Percentiles rank a stretch among this genome's conserved stretches.
Conservation (phyloP, 495 filamentous ascomycete genomes). For the Xylaria telfairii region DNA sequence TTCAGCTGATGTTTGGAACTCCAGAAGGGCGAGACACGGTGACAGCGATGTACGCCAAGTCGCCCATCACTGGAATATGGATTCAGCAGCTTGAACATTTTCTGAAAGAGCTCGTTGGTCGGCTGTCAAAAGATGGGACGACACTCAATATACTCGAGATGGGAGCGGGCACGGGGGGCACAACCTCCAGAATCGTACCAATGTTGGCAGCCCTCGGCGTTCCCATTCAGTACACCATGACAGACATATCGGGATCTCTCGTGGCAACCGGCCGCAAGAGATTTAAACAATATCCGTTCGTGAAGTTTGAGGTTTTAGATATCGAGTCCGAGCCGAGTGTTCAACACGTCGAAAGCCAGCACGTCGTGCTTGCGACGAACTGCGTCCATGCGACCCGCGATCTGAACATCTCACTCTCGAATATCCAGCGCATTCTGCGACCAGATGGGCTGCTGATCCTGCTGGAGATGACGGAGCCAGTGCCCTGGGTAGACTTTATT, state of each 20-base stretch:
- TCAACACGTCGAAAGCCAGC: not conserved
- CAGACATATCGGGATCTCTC: conserved; percentile 7
- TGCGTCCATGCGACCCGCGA: not conserved
- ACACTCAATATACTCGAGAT: not conserved
- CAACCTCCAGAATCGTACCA: not conserved
- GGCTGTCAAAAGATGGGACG: conserved; percentile 1
- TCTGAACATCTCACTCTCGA: not conserved
- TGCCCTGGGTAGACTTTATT: not conserved
- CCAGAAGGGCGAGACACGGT: conserved; percentile 48
- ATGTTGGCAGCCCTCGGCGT: not conserved
- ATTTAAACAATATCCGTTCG: conserved; percentile 1
- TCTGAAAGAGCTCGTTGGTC: conserved; percentile 36
- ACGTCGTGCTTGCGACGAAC: not conserved
- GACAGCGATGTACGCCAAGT: conserved; percentile 47
- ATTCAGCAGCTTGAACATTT: conserved; percentile 48
- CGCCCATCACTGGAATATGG: conserved; percentile 40
- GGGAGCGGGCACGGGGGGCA: not conserved
- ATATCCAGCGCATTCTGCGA: not conserved
- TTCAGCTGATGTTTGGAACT: conserved; percentile 51
- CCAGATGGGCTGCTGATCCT: not conserved
- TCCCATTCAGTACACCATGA: not conserved
- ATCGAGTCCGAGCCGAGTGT: not conserved
- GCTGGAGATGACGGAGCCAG: not conserved
- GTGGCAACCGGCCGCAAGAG: not conserved
- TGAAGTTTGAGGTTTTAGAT: not conserved